Base-by-base conservation (phyloP, 768 basidiomycete genomes). In the Suillus paluster region DNA sequence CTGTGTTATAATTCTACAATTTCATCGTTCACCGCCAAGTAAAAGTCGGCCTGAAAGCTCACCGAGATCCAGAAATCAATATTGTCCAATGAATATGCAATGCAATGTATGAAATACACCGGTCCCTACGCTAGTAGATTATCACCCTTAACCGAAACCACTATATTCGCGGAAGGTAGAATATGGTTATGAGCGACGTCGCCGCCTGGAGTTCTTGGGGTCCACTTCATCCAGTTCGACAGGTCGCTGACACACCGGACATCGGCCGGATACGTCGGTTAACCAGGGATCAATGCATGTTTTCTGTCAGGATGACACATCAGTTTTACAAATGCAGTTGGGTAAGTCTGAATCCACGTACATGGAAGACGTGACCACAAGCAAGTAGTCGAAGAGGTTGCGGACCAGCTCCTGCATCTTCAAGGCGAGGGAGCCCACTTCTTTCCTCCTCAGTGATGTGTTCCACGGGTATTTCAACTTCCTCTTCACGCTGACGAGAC, bases 301-400 rank as follows among this genome's bases (percentile, higher is more conserved):
- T 91, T 92, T 87, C 92, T 92, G 66, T 23, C 60, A 38, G 53
- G 14, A 34, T 36, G 61, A 38, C 63, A 62, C 60, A 45, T 64
- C 14, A 63, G 63, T 58, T n/a, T 53, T 46, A 64, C 59, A 60
- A 45, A 25, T n/a, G 39, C 49, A 30, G 12, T 25, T 55, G 11
- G 23, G 34, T 55, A 60, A 7, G 11, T 58, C 60, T 14, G 34
- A 55, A 23, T 36, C 30, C 4, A 79, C 91, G 74, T 64, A 95
- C 94, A 77, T 97, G 95, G 76, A 94, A 97, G 52, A 91, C 91
- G 80, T 97, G 95, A 3, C 90, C 90, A 66, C 95, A 97, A 3
- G 80, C 80, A 56, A 95, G 74, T 42, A 93, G 73, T 69, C 94
- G 80, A 66, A 97, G 74, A 6, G 92, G 92, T 63, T 93, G 90